phyloP scores from a whole-genome alignment of 2,329 filamentous ascomycete species.

The Ilyonectria destructans region DNA sequence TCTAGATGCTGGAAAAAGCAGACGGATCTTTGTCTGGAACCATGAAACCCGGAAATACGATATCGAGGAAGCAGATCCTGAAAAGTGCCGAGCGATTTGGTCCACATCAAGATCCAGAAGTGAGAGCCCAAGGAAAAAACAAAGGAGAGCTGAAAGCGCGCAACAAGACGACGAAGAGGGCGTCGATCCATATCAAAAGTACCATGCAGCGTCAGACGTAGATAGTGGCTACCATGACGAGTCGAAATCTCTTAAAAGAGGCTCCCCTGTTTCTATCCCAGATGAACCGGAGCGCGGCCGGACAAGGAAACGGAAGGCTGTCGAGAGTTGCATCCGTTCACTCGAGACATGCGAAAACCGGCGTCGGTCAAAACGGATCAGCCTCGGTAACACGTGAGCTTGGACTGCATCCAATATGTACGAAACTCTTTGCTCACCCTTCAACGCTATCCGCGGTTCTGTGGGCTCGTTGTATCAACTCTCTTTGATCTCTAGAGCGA shows the following conservation, averaged over 20 bases:
- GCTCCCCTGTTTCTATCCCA: background rate
- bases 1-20: background rate
- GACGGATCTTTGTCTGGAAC: constrained; percentile 13
- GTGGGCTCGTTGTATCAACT: no score
- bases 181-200: no score
- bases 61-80: background rate
- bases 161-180: no score
- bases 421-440: no score
- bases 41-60: background rate
- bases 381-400: no score
- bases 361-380: no score
- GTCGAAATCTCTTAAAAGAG: background rate
- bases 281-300: constrained; percentile 2
- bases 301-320: constrained; percentile 5
- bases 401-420: no score
- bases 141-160: no score
- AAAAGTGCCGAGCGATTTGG: background rate
- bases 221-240: background rate
- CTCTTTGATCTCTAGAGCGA: no score
- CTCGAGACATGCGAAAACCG: no score
- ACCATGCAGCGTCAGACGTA: background rate
- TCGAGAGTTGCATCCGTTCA: background rate
- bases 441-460: no score
- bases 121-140: constrained; percentile 12
- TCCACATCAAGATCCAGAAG: constrained; percentile 14